Percentiles rank a stretch among this genome's conserved stretches.
Evolutionary conservation across 306 rosid species (phyloP).

Genomic region (Prunus davidiana): DNA sequence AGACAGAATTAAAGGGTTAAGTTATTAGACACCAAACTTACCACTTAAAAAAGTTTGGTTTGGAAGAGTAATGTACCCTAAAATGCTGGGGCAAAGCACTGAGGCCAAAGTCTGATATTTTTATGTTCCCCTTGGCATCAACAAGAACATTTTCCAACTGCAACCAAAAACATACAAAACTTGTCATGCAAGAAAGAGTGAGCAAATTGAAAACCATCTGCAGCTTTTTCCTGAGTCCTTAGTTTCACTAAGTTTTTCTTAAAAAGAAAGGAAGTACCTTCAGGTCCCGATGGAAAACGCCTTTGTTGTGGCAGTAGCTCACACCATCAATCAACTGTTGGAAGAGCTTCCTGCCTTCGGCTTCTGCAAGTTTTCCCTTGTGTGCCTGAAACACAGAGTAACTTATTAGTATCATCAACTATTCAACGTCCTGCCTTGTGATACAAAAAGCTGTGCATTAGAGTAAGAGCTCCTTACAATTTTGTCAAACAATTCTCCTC

Average conservation of each 20-base stretch:
- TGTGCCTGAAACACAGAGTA: slow-evolving; percentile 41
- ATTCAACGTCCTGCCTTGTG: background rate
- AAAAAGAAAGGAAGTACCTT: slow-evolving; percentile 47
- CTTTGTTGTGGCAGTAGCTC: slow-evolving; percentile 79
- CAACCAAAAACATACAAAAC: slow-evolving; percentile 19
- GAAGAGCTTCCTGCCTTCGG: slow-evolving; percentile 64
- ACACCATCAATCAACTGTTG: slow-evolving; percentile 92
- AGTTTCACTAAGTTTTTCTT: background rate
- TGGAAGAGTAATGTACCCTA: slow-evolving; percentile 41
- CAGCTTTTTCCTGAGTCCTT: background rate
- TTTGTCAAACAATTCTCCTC: slow-evolving; percentile 78
- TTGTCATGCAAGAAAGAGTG: background rate
- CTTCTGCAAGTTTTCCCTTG: slow-evolving; percentile 60
- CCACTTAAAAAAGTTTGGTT: background rate
- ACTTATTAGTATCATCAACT: slow-evolving; percentile 4
- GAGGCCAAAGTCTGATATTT: slow-evolving; percentile 91
- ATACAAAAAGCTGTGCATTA: background rate
- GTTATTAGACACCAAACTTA: background rate
- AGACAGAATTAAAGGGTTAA: slow-evolving; percentile 3
- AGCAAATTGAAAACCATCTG: background rate
- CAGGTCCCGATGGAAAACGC: slow-evolving; percentile 92
- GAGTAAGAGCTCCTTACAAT: slow-evolving; percentile 47
- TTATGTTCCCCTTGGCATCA: slow-evolving; percentile 70
- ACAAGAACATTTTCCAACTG: slow-evolving; percentile 92
- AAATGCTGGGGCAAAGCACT: slow-evolving; percentile 90